phyloP scores from a whole-genome alignment of 2,329 filamentous ascomycete species.

The Aureobasidium sp. region DNA sequence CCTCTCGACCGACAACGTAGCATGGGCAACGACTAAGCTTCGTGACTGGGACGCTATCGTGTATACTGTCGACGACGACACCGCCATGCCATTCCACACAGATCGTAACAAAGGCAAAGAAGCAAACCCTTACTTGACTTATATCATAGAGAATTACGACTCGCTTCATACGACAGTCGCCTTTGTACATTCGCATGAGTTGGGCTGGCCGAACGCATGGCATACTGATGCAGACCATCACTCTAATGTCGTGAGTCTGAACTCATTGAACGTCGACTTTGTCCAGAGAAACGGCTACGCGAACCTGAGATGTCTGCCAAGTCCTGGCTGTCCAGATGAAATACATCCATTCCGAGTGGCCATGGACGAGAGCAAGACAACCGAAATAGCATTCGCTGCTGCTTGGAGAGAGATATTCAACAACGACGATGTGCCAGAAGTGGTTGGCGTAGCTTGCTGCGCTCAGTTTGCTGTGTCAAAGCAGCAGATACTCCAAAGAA shows the following conservation, averaged over 20 bases:
- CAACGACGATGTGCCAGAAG: conserved; percentile 24
- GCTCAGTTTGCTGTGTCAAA: conserved; percentile 58
- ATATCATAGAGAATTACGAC: conserved; percentile 41
- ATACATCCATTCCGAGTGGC: conserved; percentile 20
- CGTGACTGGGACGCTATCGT: conserved; percentile 41
- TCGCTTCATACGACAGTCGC: conserved; percentile 23
- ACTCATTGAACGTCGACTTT: conserved; percentile 19
- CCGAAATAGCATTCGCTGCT: conserved; percentile 17
- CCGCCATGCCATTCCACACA: conserved; percentile 19
- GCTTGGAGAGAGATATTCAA: conserved; percentile 18
- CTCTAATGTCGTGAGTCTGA: conserved; percentile 24
- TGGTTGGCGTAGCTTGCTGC: conserved; percentile 15
- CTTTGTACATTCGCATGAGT: conserved; percentile 26
- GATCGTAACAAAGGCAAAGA: conserved; percentile 38
- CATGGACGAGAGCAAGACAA: conserved; percentile 16
- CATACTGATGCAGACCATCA: conserved; percentile 24
- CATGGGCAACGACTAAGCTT: conserved; percentile 40
- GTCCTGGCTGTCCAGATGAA: conserved; percentile 23
- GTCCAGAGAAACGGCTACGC: conserved; percentile 24
- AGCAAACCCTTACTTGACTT: conserved; percentile 42
- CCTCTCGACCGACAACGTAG: conserved; percentile 35
- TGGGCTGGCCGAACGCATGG: conserved; percentile 23
- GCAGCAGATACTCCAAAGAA: conserved; percentile 43
- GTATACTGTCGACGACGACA: conserved; percentile 31
- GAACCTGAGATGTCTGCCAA: conserved; percentile 23